Base-by-base conservation (phyloP, 2,329 filamentous ascomycete species). In the Aureobasidium sp. region DNA sequence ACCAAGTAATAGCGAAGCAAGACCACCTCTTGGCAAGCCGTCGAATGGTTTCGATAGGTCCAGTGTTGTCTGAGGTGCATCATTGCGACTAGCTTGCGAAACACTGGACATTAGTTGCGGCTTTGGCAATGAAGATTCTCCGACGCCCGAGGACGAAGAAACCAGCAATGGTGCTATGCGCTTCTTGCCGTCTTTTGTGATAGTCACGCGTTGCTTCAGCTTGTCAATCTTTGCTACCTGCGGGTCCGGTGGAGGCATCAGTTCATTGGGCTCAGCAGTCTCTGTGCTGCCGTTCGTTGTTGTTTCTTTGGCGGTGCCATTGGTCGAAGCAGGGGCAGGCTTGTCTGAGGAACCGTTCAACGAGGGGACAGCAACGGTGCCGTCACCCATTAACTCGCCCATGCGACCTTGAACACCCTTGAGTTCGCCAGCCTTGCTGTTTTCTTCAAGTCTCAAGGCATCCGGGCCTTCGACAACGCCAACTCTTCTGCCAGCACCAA, bases 101-200 rank as follows among this genome's bases (percentile, higher is more conserved):
- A 85, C 86, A 15, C 90, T 85, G 39, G 91, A 90, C 65, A 97
- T 88, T 6, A 97, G 79, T 69, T 95, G 90, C 25, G 91, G 89
- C 70, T 96, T 90, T 1, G 93, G 93, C 13, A 97, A 78, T 16
- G 92, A 96, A 0, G 92, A 95, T 69, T 92, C 87, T 10, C 90
- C 90, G 1, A 88, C 89, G 2, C 90, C 91, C 8, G 92, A 93
- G 0, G 91, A 91, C 0, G 93, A 96, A 3, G 79, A 80, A 7
- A 99, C 90, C 13, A 99, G 81, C 65, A 99, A 80, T 1, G 94
- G 94, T 4, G 91, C 90, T 61, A 99, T 93, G 60, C 94, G 85
- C 77, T 99, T 99, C 77, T 94, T 97, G 34, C 94, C 94, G 67
- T 99, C 93, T 72, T 97, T 97, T 0, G 91, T 96, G 64, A 97